Conservation (phyloP, 2,329 filamentous ascomycete genomes). For the Exophiala oligosperma region DNA sequence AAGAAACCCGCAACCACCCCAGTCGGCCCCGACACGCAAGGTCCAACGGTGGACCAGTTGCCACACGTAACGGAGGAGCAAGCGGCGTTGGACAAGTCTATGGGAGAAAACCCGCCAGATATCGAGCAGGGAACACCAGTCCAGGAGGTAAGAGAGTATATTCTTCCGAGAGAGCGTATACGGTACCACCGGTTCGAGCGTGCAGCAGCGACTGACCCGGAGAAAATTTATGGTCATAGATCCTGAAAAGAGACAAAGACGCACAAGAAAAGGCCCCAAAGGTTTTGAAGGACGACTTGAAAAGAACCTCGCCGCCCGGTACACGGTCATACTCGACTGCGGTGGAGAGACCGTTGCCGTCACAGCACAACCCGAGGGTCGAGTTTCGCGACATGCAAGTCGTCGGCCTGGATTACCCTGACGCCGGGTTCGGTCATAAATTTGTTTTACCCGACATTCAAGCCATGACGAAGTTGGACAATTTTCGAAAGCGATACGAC, state of each 20-base stretch:
- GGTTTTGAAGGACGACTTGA: constrained; percentile 63
- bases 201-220: neutral
- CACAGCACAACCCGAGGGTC: constrained; percentile 23
- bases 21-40: constrained; percentile 33
- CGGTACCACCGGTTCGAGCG: too few relatives aligned
- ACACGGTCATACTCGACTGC: constrained; percentile 60
- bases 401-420: constrained; percentile 31
- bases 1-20: constrained; percentile 30
- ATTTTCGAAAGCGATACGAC: constrained; percentile 82
- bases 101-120: constrained; percentile 60
- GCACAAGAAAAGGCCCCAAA: constrained; percentile 64
- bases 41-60: constrained; percentile 54
- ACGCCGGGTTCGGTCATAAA: constrained; percentile 62
- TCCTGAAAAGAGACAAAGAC: constrained; percentile 63
- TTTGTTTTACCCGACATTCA: constrained; percentile 67
- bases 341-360: constrained; percentile 40
- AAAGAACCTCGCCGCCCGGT: constrained; percentile 29
- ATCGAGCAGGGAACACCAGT: constrained; percentile 66
- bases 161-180: too few relatives aligned
- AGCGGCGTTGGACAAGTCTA: constrained; percentile 58
- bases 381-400: constrained; percentile 30
- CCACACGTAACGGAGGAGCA: constrained; percentile 67
- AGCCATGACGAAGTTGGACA: constrained; percentile 59
- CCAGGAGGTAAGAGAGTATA: constrained; percentile 55
- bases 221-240: constrained; percentile 41